Percentiles rank a stretch among this genome's conserved stretches.
These are phyloP conservation scores for Oidiodendron maius DNA, from an alignment of 495 filamentous ascomycete species.

Conservation along the genomic window DNA sequence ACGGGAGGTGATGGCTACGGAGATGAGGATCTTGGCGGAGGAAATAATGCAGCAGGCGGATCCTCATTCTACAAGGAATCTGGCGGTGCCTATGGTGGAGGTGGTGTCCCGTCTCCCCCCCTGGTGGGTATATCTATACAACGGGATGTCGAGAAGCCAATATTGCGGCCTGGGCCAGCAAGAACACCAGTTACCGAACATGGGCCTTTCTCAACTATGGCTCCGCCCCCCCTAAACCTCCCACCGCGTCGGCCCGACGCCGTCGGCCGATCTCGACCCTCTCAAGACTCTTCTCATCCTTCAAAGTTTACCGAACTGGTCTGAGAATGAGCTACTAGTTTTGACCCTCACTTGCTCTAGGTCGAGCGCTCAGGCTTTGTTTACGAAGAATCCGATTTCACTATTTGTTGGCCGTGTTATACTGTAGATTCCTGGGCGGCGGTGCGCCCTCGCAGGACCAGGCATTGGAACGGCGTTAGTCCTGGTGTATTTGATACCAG, in stretches of 20 bases:
- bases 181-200: conserved; percentile 32
- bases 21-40: too few species aligned
- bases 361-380: conserved; percentile 9
- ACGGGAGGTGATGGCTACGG: conserved; percentile 67
- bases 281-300: conserved; percentile 38
- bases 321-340: too few species aligned
- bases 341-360: too few species aligned
- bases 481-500: conserved; percentile 10
- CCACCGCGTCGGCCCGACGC: conserved; percentile 27
- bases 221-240: conserved; percentile 9
- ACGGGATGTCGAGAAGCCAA: conserved; percentile 17
- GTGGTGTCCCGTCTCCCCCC: conserved; percentile 12
- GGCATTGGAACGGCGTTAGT: conserved; percentile 2
- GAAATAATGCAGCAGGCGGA: conserved; percentile 36
- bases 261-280: conserved; percentile 38
- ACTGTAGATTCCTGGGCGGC: conserved; percentile 8
- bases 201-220: conserved; percentile 26
- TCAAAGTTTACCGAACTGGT: conserved; percentile 50
- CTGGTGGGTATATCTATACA: conserved; percentile 2
- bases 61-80: conserved; percentile 46
- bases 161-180: conserved; percentile 27
- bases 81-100: conserved; percentile 33
- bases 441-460: too few species aligned
- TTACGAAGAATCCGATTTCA: conserved; percentile 12
- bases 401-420: conserved; percentile 21